These are phyloP conservation scores for Curvularia eragrostidis DNA, from an alignment of 2,329 filamentous ascomycete species.

Conservation along the genomic window DNA sequence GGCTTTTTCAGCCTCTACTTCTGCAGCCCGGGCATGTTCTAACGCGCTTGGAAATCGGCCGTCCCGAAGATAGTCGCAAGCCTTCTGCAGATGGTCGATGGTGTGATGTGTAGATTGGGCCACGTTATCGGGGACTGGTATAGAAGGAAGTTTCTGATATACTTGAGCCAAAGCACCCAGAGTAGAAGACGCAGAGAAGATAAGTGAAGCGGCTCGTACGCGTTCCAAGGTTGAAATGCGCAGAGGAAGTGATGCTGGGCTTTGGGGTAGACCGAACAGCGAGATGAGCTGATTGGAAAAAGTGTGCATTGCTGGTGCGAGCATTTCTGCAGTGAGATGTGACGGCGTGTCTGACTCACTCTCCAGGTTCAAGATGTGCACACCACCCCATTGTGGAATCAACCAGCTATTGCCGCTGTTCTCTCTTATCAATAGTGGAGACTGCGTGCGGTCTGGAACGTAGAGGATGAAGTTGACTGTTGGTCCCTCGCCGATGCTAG, in stretches of 20 bases:
- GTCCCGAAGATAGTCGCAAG: conserved; percentile 72
- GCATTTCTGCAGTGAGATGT: conserved; percentile 67
- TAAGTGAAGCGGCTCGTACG: conserved; percentile 82
- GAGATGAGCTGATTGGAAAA: conserved; percentile 91
- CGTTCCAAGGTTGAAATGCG: conserved; percentile 83
- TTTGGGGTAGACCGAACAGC: conserved; percentile 82
- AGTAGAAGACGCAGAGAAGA: conserved; percentile 89
- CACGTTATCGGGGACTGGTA: conserved; percentile 87
- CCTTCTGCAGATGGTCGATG: conserved; percentile 75
- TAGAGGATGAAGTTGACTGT: conserved; percentile 97
- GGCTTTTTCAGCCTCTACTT: conserved; percentile 86
- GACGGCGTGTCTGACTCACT: conserved; percentile 42
- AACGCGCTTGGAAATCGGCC: conserved; percentile 71
- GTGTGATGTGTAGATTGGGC: conserved; percentile 84
- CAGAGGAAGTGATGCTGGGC: conserved; percentile 78
- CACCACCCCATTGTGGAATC: conserved; percentile 92
- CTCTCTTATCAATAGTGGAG: conserved; percentile 66
- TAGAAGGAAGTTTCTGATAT: conserved; percentile 79
- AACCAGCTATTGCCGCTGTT: conserved; percentile 79
- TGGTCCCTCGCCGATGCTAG: conserved; percentile 89
- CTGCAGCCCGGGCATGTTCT: conserved; percentile 81
- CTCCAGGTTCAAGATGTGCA: conserved; percentile 70
- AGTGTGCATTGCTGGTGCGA: conserved; percentile 82
- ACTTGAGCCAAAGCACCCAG: conserved; percentile 91
- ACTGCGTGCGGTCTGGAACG: conserved; percentile 72